Percentiles rank a stretch among this genome's conserved stretches.
Conservation (phyloP, 2,329 filamentous ascomycete species). For the Periglandula ipomoeae region DNA sequence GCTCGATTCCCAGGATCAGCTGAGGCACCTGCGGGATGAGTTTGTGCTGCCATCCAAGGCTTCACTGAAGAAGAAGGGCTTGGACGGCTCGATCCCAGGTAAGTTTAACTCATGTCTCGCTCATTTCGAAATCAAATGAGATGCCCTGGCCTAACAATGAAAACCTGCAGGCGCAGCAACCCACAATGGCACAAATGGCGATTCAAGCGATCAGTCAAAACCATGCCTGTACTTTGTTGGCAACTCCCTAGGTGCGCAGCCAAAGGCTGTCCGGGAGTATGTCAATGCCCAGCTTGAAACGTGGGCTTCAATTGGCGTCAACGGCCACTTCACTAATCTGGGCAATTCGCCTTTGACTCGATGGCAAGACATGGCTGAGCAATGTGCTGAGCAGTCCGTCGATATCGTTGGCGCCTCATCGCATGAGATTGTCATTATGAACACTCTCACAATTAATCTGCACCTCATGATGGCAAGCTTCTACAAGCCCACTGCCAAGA, state of each 20-base stretch:
- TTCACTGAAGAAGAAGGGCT: conserved; percentile 56
- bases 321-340: conserved; percentile 68
- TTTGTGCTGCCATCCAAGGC: conserved; percentile 70
- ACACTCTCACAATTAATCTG: conserved; percentile 72
- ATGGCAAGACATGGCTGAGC: conserved; percentile 74
- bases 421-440: conserved; percentile 78
- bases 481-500: conserved; percentile 56
- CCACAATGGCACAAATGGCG: conserved; percentile 17
- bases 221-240: conserved; percentile 71
- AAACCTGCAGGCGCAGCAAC: neutral
- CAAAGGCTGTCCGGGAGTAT: conserved; percentile 55
- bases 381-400: conserved; percentile 59
- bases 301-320: conserved; percentile 78
- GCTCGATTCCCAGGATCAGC: conserved; percentile 52
- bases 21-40: conserved; percentile 54
- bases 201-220: conserved; percentile 14
- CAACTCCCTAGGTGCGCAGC: conserved; percentile 82
- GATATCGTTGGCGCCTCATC: conserved; percentile 65
- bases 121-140: too few species aligned
- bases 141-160: too few species aligned
- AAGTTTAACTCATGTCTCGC: conserved; percentile 8
- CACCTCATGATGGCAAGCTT: conserved; percentile 80
- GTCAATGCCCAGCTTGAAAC: conserved; percentile 67
- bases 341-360: conserved; percentile 57
- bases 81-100: conserved; percentile 38